These are phyloP conservation scores for Cryptococcus maquisensis DNA, from an alignment of 1,284 basidiomycete genomes.

Conservation along the genomic window DNA sequence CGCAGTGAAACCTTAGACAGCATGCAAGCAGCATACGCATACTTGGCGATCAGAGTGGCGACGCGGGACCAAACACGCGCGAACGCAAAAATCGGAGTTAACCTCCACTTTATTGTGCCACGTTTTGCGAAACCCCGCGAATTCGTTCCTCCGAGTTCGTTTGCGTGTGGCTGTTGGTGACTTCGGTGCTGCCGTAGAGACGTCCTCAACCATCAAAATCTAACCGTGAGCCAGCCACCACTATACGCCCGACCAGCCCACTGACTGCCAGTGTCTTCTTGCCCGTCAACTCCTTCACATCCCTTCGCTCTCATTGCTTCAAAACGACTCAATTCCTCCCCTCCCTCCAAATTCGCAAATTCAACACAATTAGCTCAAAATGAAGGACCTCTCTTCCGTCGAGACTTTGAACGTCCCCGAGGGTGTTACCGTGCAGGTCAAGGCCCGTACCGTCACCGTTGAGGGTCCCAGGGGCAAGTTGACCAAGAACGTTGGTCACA, in stretches of 20 bases:
- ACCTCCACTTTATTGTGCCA: neutral
- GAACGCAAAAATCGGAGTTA: too few species aligned
- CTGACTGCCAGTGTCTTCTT: neutral
- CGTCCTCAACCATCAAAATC: neutral
- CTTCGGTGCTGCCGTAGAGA: neutral
- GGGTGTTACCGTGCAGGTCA: constrained; percentile 76
- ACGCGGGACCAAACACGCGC: too few species aligned
- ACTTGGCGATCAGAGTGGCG: too few species aligned
- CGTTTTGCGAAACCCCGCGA: neutral
- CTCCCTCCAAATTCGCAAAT: too few species aligned
- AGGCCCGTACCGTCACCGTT: constrained; percentile 84
- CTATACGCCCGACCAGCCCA: neutral
- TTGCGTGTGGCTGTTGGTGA: neutral
- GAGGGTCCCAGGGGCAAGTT: constrained; percentile 84
- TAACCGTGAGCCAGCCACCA: neutral
- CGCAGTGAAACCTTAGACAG: too few species aligned
- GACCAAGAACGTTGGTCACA: constrained; percentile 86
- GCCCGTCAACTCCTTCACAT: neutral
- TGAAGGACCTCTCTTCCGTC: constrained; percentile 51
- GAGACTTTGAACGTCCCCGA: constrained; percentile 90
- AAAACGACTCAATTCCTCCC: neutral
- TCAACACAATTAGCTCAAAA: constrained; percentile 25
- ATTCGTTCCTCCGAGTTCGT: neutral
- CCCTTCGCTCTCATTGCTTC: neutral
- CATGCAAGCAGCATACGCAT: too few species aligned